Evolutionary conservation across 768 basidiomycete species (phyloP).

Genomic region (Mrakia hoshinonis): DNA sequence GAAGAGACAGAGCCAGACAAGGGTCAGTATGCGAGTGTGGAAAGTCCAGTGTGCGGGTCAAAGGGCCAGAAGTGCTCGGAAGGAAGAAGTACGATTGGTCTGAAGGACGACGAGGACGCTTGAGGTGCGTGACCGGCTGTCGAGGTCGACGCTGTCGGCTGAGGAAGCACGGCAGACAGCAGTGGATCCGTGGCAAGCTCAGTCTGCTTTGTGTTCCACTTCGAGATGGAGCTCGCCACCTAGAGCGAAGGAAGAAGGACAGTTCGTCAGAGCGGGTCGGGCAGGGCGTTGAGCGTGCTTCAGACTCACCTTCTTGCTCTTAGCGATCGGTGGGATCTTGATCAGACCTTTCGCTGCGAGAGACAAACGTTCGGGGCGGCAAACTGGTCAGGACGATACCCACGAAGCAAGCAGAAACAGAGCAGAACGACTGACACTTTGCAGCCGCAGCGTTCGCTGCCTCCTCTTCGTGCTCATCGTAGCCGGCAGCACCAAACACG

Average conservation of each 20-base stretch:
- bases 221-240: slow-evolving; percentile 83
- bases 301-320: slow-evolving; percentile 38
- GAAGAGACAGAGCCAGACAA: slow-evolving; percentile 14
- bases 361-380: no score
- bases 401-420: not conserved
- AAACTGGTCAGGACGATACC: not conserved
- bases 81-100: slow-evolving; percentile 3
- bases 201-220: slow-evolving; percentile 94
- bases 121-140: not conserved
- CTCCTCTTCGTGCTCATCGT: slow-evolving; percentile 17
- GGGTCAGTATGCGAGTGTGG: not conserved
- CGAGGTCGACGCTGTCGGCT: not conserved
- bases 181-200: slow-evolving; percentile 51
- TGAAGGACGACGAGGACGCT: not conserved
- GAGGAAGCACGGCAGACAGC: not conserved
- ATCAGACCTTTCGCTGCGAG: slow-evolving; percentile 46
- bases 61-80: not conserved
- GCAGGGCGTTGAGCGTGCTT: slow-evolving; percentile 4
- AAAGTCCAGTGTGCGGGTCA: not conserved
- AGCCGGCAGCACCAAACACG: slow-evolving; percentile 11
- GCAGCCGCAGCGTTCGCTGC: slow-evolving; percentile 10
- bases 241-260: slow-evolving; percentile 39
- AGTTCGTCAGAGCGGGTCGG: slow-evolving; percentile 6
- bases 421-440: slow-evolving; percentile 14
- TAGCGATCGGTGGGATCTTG: slow-evolving; percentile 68